A percentile compares a stretch with the other conserved stretches of the same genome.
phyloP scores from a whole-genome alignment of 228 moss, liverwort and hornwort genomes.

The Sphagnum magellanicum region DNA sequence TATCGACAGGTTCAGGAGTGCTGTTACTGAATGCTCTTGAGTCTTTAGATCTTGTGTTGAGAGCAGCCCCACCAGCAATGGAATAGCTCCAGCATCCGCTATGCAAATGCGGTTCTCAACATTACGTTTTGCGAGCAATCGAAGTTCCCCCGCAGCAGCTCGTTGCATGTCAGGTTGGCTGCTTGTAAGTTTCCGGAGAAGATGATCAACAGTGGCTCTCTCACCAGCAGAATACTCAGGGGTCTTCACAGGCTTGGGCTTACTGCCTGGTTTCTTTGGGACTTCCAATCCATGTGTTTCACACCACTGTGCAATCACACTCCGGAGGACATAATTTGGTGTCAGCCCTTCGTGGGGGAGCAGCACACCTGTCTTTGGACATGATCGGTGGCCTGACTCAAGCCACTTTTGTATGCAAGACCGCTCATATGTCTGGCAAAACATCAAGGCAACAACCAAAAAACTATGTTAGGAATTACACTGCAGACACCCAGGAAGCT shows the following conservation, averaged over 20 bases:
- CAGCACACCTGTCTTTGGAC: conserved; percentile 57
- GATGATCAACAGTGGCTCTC: conserved; percentile 49
- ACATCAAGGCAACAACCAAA: not conserved
- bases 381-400: conserved; percentile 54
- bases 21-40: conserved; percentile 81
- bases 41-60: conserved; percentile 45
- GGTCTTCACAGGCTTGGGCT: conserved; percentile 17
- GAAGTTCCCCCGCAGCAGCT: conserved; percentile 48
- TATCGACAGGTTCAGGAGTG: conserved; percentile 79
- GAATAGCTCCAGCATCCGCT: conserved; percentile 64
- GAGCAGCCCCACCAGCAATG: conserved; percentile 48
- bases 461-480: not conserved
- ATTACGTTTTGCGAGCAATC: conserved; percentile 44
- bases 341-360: conserved; percentile 53
- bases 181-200: conserved; percentile 62
- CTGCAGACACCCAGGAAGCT: not conserved
- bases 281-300: conserved; percentile 45
- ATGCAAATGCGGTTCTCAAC: conserved; percentile 55
- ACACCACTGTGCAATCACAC: conserved; percentile 86
- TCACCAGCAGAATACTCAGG: conserved; percentile 53
- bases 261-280: conserved; percentile 30
- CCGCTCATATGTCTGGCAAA: conserved; percentile 74
- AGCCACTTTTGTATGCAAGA: conserved; percentile 82
- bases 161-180: conserved; percentile 54
- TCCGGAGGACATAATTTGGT: conserved; percentile 81